Evolutionary conservation across 345 rosid genomes (phyloP), one percentile per base, ranked within the genome.

Genomic region (Zanthoxylum bungeanum): DNA sequence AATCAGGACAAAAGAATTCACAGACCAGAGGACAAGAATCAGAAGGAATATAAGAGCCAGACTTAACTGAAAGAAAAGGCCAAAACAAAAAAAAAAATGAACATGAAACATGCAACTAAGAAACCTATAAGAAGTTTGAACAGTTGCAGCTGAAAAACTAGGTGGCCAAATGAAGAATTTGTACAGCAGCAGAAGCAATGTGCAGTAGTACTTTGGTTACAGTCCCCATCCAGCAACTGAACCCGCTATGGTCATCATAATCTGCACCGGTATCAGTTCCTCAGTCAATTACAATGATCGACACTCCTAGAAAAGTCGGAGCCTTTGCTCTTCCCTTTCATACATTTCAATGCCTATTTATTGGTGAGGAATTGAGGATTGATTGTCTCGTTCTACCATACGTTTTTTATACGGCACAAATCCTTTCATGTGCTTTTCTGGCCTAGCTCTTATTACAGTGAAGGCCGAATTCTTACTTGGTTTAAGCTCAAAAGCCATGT

Each of bases 401-500:
- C 82, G 83, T 72, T 82, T 85, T 42, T 80, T 88, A 55, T 84
- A 90, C 7, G 91, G 93, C 62, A 85, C 80, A 82, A 90, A 88
- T 9, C 93, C 93, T 77, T 71, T 86, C 69, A 31, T 40, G 50
- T 57, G 70, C 39, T 71, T 82, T 31, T 75, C 77, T 8, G 78
- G 44, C 50, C 57, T 76, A 17, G 39, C 68, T 74, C 71, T 77
- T 60, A 76, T 72, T 76, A 74, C 70, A 19, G 76, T 66, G 56
- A 81, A 76, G 21, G 80, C 83, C n/a, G 89, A 78, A 64, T 70
- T 81, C 50, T 66, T 76, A 60, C 76, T 80, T 51, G 67, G 67
- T 66, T 76, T 83, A 58, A 79, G 75, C 79, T 83, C 77, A 39
- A 75, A 60, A 70, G 10, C 52, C 7, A 56, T 60, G 56, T 6